Evolutionary conservation across 2,329 filamentous ascomycete genomes (phyloP).

Genomic region (Curvularia eragrostidis): DNA sequence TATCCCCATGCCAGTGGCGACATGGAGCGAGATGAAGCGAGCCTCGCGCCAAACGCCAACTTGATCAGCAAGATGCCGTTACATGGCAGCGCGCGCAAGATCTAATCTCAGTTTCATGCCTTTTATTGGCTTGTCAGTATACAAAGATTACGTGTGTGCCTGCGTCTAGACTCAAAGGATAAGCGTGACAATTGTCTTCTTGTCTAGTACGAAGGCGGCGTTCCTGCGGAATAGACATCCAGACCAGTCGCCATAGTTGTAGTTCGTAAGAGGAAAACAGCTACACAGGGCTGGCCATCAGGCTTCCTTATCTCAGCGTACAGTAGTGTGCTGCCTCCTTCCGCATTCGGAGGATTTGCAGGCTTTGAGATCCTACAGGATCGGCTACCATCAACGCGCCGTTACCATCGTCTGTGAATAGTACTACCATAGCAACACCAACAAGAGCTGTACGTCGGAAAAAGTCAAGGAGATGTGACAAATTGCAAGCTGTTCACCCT

Average conservation of each 20-base stretch:
- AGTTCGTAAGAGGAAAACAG: not conserved
- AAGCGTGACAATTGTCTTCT: not conserved
- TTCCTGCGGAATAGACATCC: constrained; percentile 6
- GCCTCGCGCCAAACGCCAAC: constrained; percentile 6
- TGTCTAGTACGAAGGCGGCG: not conserved
- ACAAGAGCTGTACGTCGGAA: not conserved
- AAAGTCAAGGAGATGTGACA: not conserved
- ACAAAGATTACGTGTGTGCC: not conserved
- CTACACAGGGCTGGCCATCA: constrained; percentile 6
- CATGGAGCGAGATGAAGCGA: constrained; percentile 1
- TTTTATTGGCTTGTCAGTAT: not conserved
- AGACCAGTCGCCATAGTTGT: constrained; percentile 3
- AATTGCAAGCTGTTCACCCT: no score
- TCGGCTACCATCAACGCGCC: not conserved
- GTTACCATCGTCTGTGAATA: no score
- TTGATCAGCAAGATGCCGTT: constrained; percentile 1
- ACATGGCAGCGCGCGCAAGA: not conserved
- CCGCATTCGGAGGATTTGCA: not conserved
- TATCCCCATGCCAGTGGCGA: not conserved
- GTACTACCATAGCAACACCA: not conserved
- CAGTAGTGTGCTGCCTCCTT: constrained; percentile 6
- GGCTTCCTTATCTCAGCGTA: constrained; percentile 5
- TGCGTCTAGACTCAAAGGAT: not conserved
- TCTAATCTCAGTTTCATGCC: not conserved
- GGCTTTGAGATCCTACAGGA: not conserved